These are phyloP conservation scores for Thozetella sp. DNA, from an alignment of 495 filamentous ascomycete species.

Conservation along the genomic window DNA sequence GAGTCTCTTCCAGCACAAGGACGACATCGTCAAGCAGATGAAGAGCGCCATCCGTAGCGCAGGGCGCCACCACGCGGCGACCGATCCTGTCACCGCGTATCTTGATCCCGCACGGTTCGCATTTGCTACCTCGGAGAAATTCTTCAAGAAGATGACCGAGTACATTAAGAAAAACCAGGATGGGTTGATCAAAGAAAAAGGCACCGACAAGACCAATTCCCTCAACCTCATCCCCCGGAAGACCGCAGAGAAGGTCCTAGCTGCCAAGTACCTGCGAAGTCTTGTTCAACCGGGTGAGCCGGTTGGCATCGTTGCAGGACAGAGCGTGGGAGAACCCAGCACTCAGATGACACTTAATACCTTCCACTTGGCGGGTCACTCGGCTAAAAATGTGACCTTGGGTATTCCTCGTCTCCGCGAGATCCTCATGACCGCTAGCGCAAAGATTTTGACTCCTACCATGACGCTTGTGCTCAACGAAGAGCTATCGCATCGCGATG, in stretches of 20 bases:
- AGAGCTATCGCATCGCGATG: conserved; percentile 69
- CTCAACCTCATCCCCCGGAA: conserved; percentile 58
- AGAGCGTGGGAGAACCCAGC: conserved; percentile 95
- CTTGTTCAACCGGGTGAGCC: conserved; percentile 96
- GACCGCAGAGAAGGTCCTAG: conserved; percentile 78
- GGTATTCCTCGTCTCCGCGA: conserved; percentile 97
- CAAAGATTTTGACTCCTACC: conserved; percentile 81
- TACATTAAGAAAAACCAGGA: conserved; percentile 81
- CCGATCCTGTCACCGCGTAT: conserved; percentile 73
- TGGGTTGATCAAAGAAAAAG: conserved; percentile 70
- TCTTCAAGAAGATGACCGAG: conserved; percentile 59
- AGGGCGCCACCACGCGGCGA: conserved; percentile 66
- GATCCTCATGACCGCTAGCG: conserved; percentile 97
- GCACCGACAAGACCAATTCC: conserved; percentile 11
- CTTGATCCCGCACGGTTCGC: conserved; percentile 76
- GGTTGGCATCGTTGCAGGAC: conserved; percentile 95
- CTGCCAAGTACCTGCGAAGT: conserved; percentile 91
- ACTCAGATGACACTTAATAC: conserved; percentile 99
- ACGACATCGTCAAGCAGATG: conserved; percentile 73
- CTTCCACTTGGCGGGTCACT: conserved; percentile 98
- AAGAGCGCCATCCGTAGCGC: conserved; percentile 76
- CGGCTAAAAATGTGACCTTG: conserved; percentile 96
- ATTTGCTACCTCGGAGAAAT: conserved; percentile 88
- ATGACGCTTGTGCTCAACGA: conserved; percentile 85
- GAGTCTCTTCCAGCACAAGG: conserved; percentile 43